Percentiles rank a stretch among this genome's conserved stretches.
These are phyloP conservation scores for Botrytis cinerea DNA, from an alignment of 2,329 filamentous ascomycete species.

Conservation along the genomic window DNA sequence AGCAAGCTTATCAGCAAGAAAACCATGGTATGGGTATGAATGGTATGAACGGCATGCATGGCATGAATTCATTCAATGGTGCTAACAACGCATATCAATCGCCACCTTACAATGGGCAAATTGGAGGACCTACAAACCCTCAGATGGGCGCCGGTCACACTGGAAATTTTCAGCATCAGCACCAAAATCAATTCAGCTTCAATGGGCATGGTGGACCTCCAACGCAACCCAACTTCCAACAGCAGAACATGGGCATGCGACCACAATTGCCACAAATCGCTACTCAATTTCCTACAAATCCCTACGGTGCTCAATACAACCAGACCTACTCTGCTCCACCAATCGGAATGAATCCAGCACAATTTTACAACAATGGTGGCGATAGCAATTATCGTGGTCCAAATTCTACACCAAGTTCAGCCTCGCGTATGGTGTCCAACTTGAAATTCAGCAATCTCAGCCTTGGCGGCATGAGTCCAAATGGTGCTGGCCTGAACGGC, in stretches of 20 bases:
- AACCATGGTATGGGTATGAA: constrained; percentile 2
- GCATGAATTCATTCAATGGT: constrained; percentile 12
- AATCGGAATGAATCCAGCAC: constrained; percentile 3
- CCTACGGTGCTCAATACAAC: not conserved
- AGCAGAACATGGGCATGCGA: constrained; percentile 16
- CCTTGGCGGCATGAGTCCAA: constrained; percentile 10
- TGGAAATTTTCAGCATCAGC: constrained; percentile 4
- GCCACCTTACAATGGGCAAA: constrained; percentile 10
- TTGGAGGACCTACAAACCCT: not conserved
- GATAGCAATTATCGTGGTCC: not conserved
- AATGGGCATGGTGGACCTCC: not conserved
- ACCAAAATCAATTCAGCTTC: constrained; percentile 12
- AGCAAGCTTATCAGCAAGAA: constrained; percentile 3
- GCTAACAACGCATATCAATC: constrained; percentile 4
- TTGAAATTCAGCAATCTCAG: constrained; percentile 4
- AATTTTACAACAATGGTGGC: constrained; percentile 10
- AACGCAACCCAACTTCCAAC: not conserved
- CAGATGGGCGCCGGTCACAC: not conserved
- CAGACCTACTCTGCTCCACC: constrained; percentile 15
- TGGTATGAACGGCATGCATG: not conserved
- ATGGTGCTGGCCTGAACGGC: not conserved
- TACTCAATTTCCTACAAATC: constrained; percentile 4
- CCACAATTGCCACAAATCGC: constrained; percentile 13
- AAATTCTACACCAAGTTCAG: not conserved
- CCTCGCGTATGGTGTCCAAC: constrained; percentile 3